Base-by-base conservation (phyloP, 2,329 filamentous ascomycete genomes). In the Decorospora gaudefroyi region DNA sequence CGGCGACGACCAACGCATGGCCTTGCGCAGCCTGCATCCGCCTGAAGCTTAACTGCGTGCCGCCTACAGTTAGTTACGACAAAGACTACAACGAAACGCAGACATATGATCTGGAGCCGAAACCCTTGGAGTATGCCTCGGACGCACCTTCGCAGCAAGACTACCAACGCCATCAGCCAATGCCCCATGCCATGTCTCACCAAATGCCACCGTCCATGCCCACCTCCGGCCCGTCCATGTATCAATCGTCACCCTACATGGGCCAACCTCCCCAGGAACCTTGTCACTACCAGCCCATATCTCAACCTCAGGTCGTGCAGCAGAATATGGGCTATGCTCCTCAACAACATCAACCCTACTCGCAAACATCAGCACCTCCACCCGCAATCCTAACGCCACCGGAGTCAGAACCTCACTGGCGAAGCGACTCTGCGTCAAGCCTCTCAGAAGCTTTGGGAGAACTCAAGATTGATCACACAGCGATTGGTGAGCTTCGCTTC, bases 1-100 rank as follows among this genome's bases (percentile, higher is more conserved):
- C 92, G 38, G 92, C 92, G 13, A 96, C 92, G 10, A 96, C 91
- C 27, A 96, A 97, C 70, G 90, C 90, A 25, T 97, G 93, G 92
- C 93, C 93, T 18, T 97, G 92, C 72, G 93, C 91, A 27, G 90
- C 93, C 23, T 99, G 92, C 69, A 87, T 90, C 51, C 84, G 92
- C 34, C 77, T 97, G 51, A 97, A 96, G 75, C 81, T 96, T 47
- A 88, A 93, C 62, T 97, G 93, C 69, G 86, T 96, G 17, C 90
- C 90, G 31, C 93, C 92, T 3, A 90, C 89, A 43, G 85, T 90
- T 46, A 84, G 83, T 50, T 86, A 87, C 60, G 87, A 90, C 60
- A 83, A 84, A 38, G 78, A 79, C 48, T 74, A 70, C 54, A 65
- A 67, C 29, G 61, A 67, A 26, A 66, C 67, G 21, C 70, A 74